phyloP scores from a whole-genome alignment of 2,329 filamentous ascomycete genomes.

The Apiospora hydei region DNA sequence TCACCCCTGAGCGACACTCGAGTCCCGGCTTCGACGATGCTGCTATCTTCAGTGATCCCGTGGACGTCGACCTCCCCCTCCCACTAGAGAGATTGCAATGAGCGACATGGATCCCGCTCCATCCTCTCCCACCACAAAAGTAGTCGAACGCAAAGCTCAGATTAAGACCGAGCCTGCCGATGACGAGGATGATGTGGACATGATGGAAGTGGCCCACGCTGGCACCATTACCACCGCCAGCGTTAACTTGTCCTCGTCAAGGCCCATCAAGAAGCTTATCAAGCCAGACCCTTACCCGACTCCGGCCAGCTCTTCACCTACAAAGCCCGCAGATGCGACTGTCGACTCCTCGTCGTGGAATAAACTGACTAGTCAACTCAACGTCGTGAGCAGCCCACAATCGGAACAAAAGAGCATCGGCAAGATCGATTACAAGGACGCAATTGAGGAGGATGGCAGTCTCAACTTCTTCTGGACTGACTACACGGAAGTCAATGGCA shows the following conservation, averaged over 20 bases:
- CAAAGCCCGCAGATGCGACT: conserved; percentile 62
- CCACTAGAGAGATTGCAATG: conserved; percentile 68
- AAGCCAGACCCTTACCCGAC: conserved; percentile 73
- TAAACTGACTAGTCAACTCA: conserved; percentile 82
- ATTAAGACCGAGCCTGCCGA: conserved; percentile 57
- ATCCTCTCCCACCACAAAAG: conserved; percentile 86
- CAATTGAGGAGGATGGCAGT: conserved; percentile 92
- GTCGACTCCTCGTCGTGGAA: conserved; percentile 90
- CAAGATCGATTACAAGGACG: conserved; percentile 83
- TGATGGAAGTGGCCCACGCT: conserved; percentile 87
- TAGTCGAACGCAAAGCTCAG: conserved; percentile 73
- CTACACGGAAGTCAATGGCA: conserved; percentile 91
- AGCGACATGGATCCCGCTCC: conserved; percentile 75
- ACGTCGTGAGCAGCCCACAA: conserved; percentile 79
- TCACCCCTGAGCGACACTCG: conserved; percentile 53
- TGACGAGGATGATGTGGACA: conserved; percentile 79
- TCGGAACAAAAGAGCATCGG: conserved; percentile 71
- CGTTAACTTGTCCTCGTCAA: conserved; percentile 85
- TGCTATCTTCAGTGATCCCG: conserved; percentile 60
- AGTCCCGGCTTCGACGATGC: conserved; percentile 61
- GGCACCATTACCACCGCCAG: conserved; percentile 72
- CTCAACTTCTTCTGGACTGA: conserved; percentile 97
- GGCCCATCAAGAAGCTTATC: conserved; percentile 77
- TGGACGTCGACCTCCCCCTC: conserved; percentile 66
- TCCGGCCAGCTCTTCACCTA: conserved; percentile 79